Evolutionary conservation across 345 rosid species (phyloP), one percentile per base, ranked within the genome.

Genomic region (Syzygium aqueum): DNA sequence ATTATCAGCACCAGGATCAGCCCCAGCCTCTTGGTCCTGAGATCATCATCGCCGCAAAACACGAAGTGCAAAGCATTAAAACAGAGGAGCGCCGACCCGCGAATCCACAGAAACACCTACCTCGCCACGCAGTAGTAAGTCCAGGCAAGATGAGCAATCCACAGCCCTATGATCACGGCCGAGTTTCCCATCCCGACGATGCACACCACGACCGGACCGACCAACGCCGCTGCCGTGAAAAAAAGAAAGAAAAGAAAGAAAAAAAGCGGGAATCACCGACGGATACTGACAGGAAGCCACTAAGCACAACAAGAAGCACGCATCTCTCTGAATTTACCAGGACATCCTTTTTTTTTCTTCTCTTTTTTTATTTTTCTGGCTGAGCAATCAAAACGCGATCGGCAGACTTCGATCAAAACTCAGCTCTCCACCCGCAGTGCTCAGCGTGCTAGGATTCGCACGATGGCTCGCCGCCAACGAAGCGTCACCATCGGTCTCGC

Each of bases 111-210:
- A 21, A 28, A 40, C 83, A 86, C 84, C 40, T 85, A 96, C 99
- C 96, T 95, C 78, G 93, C 91, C 7, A 96, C 93, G 90, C 97
- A 93, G 90, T 92, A 96, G 88, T 90, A 93, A 87, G 97, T 95
- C 97, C 97, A 97, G 15, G 92, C 6, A 87, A 93, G 91, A 92
- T 95, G 99, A 86, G 97, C 97, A 30, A 92, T 90, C 98, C 98
- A 97, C 33, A 96, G 96, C 12, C 99, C 98, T 83, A 92, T 86
- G 56, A 94, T 91, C 33, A 96, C 94, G 23, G 92, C 91, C 43
- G 96, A 93, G 89, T 95, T 94, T 23, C 96, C 96, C 52, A 90
- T 56, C 87, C 86, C 87, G 59, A 93, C 90, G 88, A 95, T 91
- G 84, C 88, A 92, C 53, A 91, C 90, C 19, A 85, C 94, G 15